Conservation (phyloP, 2,329 filamentous ascomycete species). For the Chrysoporthe austroafricana region DNA sequence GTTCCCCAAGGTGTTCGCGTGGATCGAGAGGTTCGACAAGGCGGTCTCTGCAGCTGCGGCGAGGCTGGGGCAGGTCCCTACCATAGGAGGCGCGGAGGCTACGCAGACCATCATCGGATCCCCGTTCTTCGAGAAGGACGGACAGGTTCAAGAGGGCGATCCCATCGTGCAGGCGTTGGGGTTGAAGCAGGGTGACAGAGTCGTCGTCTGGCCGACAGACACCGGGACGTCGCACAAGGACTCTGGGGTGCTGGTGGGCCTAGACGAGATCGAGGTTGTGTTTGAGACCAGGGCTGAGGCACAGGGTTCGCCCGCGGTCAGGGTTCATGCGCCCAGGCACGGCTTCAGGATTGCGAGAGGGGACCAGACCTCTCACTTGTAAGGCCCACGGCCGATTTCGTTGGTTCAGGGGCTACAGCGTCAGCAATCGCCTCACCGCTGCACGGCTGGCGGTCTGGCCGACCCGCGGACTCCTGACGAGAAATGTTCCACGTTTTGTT, state of each 20-base stretch:
- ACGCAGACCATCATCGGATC: slow-evolving; percentile 49
- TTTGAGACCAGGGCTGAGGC: slow-evolving; percentile 53
- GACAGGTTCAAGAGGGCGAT: slow-evolving; percentile 53
- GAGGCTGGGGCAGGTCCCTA: slow-evolving; percentile 41
- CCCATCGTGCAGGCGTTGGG: slow-evolving; percentile 48
- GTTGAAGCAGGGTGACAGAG: slow-evolving; percentile 55
- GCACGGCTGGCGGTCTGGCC: neutral
- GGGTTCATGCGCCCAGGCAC: slow-evolving; percentile 65
- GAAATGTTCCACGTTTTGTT: neutral
- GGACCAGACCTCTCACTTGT: slow-evolving; percentile 34
- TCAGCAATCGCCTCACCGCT: slow-evolving; percentile 1
- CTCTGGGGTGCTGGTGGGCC: slow-evolving; percentile 55
- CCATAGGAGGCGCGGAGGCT: slow-evolving; percentile 59
- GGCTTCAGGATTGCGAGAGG: slow-evolving; percentile 52
- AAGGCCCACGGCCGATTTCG: neutral
- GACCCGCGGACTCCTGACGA: neutral
- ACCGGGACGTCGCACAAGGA: slow-evolving; percentile 64
- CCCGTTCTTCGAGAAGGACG: slow-evolving; percentile 49
- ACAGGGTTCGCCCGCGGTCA: slow-evolving; percentile 42
- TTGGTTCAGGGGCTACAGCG: neutral
- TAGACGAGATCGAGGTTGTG: slow-evolving; percentile 60
- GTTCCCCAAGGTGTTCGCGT: slow-evolving; percentile 66
- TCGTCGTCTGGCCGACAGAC: slow-evolving; percentile 66
- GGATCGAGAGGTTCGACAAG: slow-evolving; percentile 64
- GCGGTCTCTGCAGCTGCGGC: slow-evolving; percentile 48